A percentile compares a stretch with the other conserved stretches of the same genome.
Evolutionary conservation across 495 filamentous ascomycete species (phyloP).

Genomic region (Neurospora sublineolata): DNA sequence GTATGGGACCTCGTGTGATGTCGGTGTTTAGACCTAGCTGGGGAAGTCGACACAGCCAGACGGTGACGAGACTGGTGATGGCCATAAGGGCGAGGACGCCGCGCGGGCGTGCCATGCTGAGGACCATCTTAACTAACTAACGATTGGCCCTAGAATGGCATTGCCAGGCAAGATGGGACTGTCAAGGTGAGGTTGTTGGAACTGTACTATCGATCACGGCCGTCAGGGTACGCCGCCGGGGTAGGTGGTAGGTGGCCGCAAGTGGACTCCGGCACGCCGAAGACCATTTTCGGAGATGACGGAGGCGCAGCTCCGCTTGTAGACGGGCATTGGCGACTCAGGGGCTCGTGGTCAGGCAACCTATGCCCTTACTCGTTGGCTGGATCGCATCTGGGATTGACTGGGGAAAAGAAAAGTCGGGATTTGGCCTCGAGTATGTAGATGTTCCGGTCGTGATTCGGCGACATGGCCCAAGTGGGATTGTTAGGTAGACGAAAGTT

Average conservation of each 20-base stretch:
- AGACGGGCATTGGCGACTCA: background rate
- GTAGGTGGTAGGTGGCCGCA: background rate
- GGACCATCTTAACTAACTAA: no score
- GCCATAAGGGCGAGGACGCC: conserved; percentile 7
- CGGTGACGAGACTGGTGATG: conserved; percentile 11
- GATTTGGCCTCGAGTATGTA: background rate
- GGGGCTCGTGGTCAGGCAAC: background rate
- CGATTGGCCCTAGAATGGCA: background rate
- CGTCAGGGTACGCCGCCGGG: background rate
- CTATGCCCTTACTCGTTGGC: background rate
- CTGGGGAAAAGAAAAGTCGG: background rate
- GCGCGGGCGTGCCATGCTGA: conserved; percentile 6
- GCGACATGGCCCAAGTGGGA: background rate
- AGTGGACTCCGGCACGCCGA: background rate
- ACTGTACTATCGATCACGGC: background rate
- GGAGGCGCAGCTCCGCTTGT: background rate
- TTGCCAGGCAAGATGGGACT: background rate
- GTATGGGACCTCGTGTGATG: background rate
- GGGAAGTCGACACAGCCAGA: conserved; percentile 15
- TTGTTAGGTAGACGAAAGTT: background rate
- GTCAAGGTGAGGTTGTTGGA: background rate
- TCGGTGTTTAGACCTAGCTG: conserved; percentile 5
- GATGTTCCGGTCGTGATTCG: background rate
- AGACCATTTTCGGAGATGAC: background rate
- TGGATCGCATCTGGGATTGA: background rate